Evolutionary conservation across 768 basidiomycete genomes (phyloP), one percentile per base, ranked within the genome.

Genomic region (Leucosporidium yakuticum): DNA sequence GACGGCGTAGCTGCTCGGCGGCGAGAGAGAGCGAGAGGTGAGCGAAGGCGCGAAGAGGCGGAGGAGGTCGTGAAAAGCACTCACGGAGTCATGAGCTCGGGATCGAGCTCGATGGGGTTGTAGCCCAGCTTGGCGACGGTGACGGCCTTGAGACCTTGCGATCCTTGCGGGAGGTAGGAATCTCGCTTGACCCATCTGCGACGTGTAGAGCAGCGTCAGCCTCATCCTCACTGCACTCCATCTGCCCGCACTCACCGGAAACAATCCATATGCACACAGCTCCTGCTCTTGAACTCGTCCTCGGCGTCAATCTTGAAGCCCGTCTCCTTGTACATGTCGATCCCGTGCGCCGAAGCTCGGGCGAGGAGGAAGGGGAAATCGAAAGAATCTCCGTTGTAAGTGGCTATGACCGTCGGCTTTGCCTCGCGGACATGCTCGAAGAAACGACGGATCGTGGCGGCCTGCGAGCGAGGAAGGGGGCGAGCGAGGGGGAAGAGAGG

Each of bases 381-480:
- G 83, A 99, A 99, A 75, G 91, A 93, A 80, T 99, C 95, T 27
- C 96, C 96, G 85, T 98, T 99, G 78, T 94, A 99, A 0, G 93
- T 96, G 9, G 92, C 94, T 78, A 98, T 93, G 48, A 99, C 92
- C 0, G 96, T 99, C 0, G 96, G 96, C 71, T 89, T 92, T 20
- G 90, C 85, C 36, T 93, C 89, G 78, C 89, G 89, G 25, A 98
- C 89, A 77, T 98, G 95, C 54, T 88, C 87, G 77, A 98, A 99
- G 82, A 94, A 98, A 14, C 88, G 85, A 56, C 80, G 84, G 67
- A 98, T 90, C 2, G 88, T 84, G 0, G 87, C 87, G 55, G 87
- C 85, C 91, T 93, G 65, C n/a, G 9, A 0, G 31, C 4, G 7
- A 29, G 31, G 5, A 32, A n/a, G 4, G 12, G 34, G 29, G 20